Conservation (phyloP, 2,329 filamentous ascomycete species). For the Aspergillus chevalieri region DNA sequence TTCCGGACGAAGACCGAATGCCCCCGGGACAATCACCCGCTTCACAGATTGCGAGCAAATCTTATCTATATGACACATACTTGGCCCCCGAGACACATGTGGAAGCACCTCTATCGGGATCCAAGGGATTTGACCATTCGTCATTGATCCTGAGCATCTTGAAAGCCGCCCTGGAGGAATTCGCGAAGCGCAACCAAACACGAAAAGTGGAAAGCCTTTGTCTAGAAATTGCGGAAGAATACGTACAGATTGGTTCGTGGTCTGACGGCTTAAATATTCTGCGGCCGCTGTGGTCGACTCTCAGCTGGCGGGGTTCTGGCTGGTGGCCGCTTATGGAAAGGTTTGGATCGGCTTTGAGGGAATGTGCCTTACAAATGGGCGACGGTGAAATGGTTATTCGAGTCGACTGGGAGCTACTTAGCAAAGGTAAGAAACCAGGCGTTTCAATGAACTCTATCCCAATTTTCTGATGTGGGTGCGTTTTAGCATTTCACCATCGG, state of each 20-base stretch:
- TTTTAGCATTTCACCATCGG: constrained; percentile 29
- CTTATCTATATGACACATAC: constrained; percentile 54
- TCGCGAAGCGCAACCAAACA: constrained; percentile 46
- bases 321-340: constrained; percentile 54
- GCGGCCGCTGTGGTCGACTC: constrained; percentile 48
- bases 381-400: constrained; percentile 46
- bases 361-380: constrained; percentile 44
- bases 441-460: not conserved
- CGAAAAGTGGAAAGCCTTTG: constrained; percentile 51
- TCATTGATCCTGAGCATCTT: constrained; percentile 45
- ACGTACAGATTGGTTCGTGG: constrained; percentile 47
- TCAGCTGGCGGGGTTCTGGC: constrained; percentile 54
- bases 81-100: constrained; percentile 54
- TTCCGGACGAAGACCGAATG: constrained; percentile 54
- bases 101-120: constrained; percentile 44
- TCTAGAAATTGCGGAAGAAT: constrained; percentile 51
- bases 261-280: constrained; percentile 48
- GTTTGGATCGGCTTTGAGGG: constrained; percentile 49
- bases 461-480: constrained; percentile 3
- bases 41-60: constrained; percentile 49
- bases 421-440: constrained; percentile 22
- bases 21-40: constrained; percentile 52
- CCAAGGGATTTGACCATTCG: constrained; percentile 47
- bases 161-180: constrained; percentile 45
- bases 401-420: constrained; percentile 53